Base-by-base conservation (phyloP, 768 basidiomycete genomes). In the Mycena filopes region DNA sequence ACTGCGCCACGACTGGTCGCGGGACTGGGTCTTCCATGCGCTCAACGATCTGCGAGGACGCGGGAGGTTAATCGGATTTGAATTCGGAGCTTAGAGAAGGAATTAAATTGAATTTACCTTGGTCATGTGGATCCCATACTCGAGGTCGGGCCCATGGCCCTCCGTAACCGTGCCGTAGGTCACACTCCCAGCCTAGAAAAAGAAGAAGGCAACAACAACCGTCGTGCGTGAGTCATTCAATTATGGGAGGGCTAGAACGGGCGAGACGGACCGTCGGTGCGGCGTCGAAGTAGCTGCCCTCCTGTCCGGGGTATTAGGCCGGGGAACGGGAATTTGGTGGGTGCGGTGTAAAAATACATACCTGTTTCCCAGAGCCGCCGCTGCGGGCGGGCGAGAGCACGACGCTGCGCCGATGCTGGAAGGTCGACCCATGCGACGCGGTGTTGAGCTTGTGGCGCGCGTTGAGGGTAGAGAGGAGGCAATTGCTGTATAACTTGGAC, bases 401-500 rank as follows among this genome's bases (percentile, higher is more conserved):
- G 26, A 57, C 67, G 16, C 70, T 67, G 5, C 74, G 63, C 20
- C 70, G 70, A 18, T 70, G 67, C 49, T 74, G 76, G 71, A 33
- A 72, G 67, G 56, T 62, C 70, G 55, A 65, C 72, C 45, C 38
- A 13, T 48, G 38, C 2, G 72, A 69, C 38, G 73, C 65, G 12
- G 72, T 73, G 28, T 79, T 78, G 31, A 82, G 55, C 4, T 71
- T 51, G 18, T 79, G 74, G 10, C 84, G 79, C 23, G 83, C 80
- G 62, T 86, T 84, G 31, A 86, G 76, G 1, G 83, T 82, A 1
- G 83, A 84, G 33, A 86, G 66, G 2, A 84, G 73, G 59, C 83
- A 83, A 61, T 84, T 86, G 11, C 81, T 54, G 66, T 86, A 86
- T 9, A 86, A 73, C 55, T 84, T 84, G 2, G 82, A 78, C 12